Percentiles rank a stretch among this genome's conserved stretches.
Evolutionary conservation across 169 alveolate genomes (phyloP).

Genomic region (Plasmodium coatneyi): DNA sequence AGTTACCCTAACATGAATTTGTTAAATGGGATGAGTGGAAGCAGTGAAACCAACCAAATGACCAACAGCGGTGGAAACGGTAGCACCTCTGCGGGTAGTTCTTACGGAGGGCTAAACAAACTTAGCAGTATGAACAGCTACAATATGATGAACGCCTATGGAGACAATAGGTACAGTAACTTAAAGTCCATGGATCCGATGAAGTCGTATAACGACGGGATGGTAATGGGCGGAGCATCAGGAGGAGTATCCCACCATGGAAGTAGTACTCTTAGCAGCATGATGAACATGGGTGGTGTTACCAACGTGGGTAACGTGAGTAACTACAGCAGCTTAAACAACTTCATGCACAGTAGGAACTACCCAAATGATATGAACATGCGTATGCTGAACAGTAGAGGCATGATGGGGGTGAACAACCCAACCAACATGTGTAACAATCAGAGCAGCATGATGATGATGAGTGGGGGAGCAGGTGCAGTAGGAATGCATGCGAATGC

Average conservation of each 20-base stretch:
- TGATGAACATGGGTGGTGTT: background rate
- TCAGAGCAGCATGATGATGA: background rate
- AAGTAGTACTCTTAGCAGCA: background rate
- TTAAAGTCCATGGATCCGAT: background rate
- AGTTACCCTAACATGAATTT: slow-evolving; percentile 17
- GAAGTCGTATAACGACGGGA: background rate
- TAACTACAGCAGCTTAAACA: background rate
- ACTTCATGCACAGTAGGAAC: slow-evolving; percentile 14
- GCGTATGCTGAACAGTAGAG: slow-evolving; percentile 13
- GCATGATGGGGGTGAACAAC: background rate
- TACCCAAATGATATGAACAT: slow-evolving; percentile 30
- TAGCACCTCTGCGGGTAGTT: background rate
- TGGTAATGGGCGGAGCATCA: background rate
- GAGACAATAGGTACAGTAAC: slow-evolving; percentile 2
- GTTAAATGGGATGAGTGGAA: background rate
- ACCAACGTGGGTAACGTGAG: background rate
- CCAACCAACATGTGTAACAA: background rate
- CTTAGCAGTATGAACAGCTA: slow-evolving; percentile 7
- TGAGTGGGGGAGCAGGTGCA: background rate
- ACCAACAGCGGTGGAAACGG: background rate
- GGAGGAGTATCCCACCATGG: background rate
- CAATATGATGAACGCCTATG: slow-evolving; percentile 17
- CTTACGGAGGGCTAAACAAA: slow-evolving; percentile 1
- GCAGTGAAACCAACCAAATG: background rate
- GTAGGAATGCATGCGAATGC: background rate